phyloP scores from a whole-genome alignment of 331 rosid genomes.

The Telfairia occidentalis region DNA sequence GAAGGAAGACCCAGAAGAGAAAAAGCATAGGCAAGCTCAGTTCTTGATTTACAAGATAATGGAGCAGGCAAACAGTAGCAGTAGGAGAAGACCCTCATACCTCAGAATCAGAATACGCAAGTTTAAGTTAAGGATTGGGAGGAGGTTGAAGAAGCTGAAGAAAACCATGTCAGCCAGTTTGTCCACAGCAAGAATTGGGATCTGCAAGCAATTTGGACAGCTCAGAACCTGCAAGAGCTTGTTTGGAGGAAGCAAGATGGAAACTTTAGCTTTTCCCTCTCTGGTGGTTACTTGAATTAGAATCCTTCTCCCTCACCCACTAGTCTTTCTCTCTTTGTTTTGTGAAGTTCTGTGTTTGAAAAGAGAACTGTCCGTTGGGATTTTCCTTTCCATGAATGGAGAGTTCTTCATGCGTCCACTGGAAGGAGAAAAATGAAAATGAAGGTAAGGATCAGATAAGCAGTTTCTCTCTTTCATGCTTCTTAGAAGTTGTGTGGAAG shows the following conservation, averaged over 20 bases:
- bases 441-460: background rate
- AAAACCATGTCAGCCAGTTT: conserved; percentile 33
- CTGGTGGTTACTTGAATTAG: conserved; percentile 5
- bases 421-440: background rate
- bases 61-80: conserved; percentile 33
- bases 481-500: background rate
- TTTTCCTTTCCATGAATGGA: background rate
- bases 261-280: conserved; percentile 11
- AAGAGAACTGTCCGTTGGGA: background rate
- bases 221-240: conserved; percentile 41
- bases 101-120: conserved; percentile 54
- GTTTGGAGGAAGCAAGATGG: conserved; percentile 28
- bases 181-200: conserved; percentile 33
- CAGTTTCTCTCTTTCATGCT: background rate
- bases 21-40: conserved; percentile 51
- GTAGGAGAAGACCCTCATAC: conserved; percentile 25
- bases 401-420: background rate
- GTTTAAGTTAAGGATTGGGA: conserved; percentile 79
- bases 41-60: conserved; percentile 69
- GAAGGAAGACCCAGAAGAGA: conserved; percentile 68
- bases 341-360: background rate
- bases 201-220: conserved; percentile 38
- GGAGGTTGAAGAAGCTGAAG: conserved; percentile 46
- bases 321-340: background rate
- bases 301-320: background rate